Base-by-base conservation (phyloP, 2,329 filamentous ascomycete genomes). In the Botrytis pseudocinerea region DNA sequence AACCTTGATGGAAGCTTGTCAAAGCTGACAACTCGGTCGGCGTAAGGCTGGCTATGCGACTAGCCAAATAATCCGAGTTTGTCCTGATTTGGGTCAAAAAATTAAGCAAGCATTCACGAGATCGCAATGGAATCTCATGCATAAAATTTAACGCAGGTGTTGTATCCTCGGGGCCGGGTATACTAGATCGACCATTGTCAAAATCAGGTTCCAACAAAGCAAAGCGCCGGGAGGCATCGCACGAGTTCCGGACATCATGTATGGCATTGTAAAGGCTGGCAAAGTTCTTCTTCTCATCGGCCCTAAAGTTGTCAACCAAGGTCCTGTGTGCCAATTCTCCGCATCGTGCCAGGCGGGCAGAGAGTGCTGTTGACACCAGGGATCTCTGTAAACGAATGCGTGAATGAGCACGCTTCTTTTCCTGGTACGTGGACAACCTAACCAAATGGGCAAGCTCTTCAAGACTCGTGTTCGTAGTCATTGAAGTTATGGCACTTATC, bases 31-130 rank as follows among this genome's bases (percentile, higher is more conserved):
- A 87, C 82, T 98, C 95, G 75, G 90, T 84, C 74, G 91, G 89
- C 72, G 90, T 91, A 77, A 99, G 85, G 78, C 89, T 90, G 81
- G 90, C 90, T 76, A 99, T 87, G 76, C 95, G 90, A 76, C 92
- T 90, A 79, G 95, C 93, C 82, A 99, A 82, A 82, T 97, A 98
- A 79, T 95, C 91, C 54, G 94, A 91, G 81, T 97, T 95, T 76
- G 92, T 94, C 78, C 95, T 90, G 75, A 98, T 88, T 82, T 93
- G 89, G 66, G 89, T 91, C 78, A 98, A 84, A 80, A 98, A 95
- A 75, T 90, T 89, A 73, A 98, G 81, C 74, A 98, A 89, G 61
- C 91, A 89, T 75, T 93, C 89, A 80, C 93, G 87, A 72, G 93
- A 90, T 75, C 92, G 90, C 73, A 89, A 85, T 69, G 94, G 93